Percentiles rank a stretch among this genome's conserved stretches.
Conservation (phyloP, 305 asterid genomes). For the Fraxinus sp. region DNA sequence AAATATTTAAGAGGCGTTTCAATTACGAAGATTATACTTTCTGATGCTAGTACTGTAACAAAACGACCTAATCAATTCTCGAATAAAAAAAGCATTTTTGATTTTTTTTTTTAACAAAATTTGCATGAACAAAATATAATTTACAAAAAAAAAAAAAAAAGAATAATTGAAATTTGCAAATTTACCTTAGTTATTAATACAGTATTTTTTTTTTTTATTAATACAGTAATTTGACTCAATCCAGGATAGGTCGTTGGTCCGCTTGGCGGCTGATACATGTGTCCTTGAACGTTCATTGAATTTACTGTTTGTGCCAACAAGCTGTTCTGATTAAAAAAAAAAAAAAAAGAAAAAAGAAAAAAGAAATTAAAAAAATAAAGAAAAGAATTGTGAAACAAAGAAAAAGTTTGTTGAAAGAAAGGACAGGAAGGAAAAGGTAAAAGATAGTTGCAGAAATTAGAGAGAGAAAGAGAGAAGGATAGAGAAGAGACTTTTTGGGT, state of each 20-base stretch:
- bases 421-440: slow-evolving; percentile 26
- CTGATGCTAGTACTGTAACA: background rate
- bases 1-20: background rate
- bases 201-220: too few species aligned
- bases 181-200: background rate
- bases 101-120: background rate
- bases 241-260: slow-evolving; percentile 12
- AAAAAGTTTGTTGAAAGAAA: slow-evolving; percentile 17
- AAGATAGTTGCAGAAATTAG: slow-evolving; percentile 24
- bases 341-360: background rate
- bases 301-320: slow-evolving; percentile 2
- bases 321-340: background rate
- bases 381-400: slow-evolving; percentile 23
- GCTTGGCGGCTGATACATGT: slow-evolving; percentile 24
- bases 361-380: background rate
- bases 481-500: slow-evolving; percentile 24
- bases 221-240: background rate
- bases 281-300: background rate
- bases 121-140: background rate
- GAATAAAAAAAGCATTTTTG: background rate
- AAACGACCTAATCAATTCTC: background rate
- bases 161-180: background rate
- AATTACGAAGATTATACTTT: background rate
- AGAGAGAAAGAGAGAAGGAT: slow-evolving; percentile 24
- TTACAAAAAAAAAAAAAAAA: background rate